Base-by-base conservation (phyloP, 768 basidiomycete species). In the Kwoniella botswanensis region DNA sequence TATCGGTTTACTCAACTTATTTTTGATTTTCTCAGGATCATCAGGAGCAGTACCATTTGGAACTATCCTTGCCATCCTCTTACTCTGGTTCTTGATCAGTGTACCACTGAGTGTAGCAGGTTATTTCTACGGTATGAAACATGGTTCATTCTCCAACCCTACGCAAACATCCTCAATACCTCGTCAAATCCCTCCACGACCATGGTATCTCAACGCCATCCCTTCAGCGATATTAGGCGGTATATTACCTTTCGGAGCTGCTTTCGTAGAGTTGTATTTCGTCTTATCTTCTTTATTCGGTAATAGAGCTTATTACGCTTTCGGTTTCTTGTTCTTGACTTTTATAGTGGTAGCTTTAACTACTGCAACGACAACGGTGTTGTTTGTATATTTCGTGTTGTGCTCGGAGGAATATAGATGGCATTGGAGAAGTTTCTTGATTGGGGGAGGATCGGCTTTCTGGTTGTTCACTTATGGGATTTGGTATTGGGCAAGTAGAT, bases 31-130 rank as follows among this genome's bases (percentile, higher is more conserved):
- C 2, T 91, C 92, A 17, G 90, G 90, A 3, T 94, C 94, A 1
- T 96, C 95, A 5, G 96, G 96, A 10, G 96, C 96, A 12, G 93
- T 99, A 54, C 96, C 96, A 3, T 96, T 98, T 82, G 93, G 95
- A 89, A 95, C 93, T 0, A 91, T 95, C 88, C 85, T 94, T 53
- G 86, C 93, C 46, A 91, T 96, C 68, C 88, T 93, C 42, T 76
- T 93, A 15, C 84, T 95, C 15, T 97, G 95, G 95, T 97, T 94
- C 82, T 90, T 94, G 18, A 94, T 98, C 70, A 94, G 93, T 26
- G 92, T 92, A 0, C 96, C 96, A 2, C 85, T 98, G 53, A 93
- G 92, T 21, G 88, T 91, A 21, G 86, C 93, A 43, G 96, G 96
- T 11, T 90, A 92, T 18, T 95, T 92, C 83, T 89, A 90, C 69